Conservation (phyloP, 208 protist genomes). For the Leishmania mexicana region DNA sequence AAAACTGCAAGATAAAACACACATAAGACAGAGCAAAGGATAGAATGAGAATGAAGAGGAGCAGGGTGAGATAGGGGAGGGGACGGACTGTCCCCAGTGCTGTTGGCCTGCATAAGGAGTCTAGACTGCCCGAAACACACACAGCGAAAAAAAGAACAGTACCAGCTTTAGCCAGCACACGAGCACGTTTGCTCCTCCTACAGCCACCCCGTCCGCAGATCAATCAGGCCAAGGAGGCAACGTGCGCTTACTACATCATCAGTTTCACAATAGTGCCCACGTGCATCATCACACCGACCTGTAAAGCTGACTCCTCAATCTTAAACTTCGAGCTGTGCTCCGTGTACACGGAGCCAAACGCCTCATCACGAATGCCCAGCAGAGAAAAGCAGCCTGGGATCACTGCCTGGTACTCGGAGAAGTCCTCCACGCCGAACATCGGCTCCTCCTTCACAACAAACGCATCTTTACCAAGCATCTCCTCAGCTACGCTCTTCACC, state of each 20-base stretch:
- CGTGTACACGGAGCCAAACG: conserved; percentile 15
- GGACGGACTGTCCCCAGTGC: not conserved
- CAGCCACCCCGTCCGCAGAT: not conserved
- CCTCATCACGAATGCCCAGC: conserved; percentile 42
- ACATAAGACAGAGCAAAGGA: not conserved
- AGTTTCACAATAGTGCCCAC: conserved; percentile 41
- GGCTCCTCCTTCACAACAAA: conserved; percentile 49
- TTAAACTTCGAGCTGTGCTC: conserved; percentile 45
- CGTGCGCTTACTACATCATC: conserved; percentile 9
- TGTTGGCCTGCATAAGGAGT: not conserved
- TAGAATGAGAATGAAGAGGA: not conserved
- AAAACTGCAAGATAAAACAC: not conserved
- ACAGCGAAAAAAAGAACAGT: too few species aligned
- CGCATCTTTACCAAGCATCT: conserved; percentile 38
- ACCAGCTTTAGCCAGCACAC: not conserved
- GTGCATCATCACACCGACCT: conserved; percentile 43
- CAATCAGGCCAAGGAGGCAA: not conserved
- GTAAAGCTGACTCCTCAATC: conserved; percentile 43
- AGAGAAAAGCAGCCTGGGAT: conserved; percentile 60
- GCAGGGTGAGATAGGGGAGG: not conserved
- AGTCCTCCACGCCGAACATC: conserved; percentile 68
- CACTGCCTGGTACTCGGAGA: conserved; percentile 70
- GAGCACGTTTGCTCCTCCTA: not conserved
- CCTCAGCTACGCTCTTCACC: conserved; percentile 38
- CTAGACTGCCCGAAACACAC: not conserved